Conservation (phyloP, 2,329 filamentous ascomycete species). For the Chalaropsis thielavioides region DNA sequence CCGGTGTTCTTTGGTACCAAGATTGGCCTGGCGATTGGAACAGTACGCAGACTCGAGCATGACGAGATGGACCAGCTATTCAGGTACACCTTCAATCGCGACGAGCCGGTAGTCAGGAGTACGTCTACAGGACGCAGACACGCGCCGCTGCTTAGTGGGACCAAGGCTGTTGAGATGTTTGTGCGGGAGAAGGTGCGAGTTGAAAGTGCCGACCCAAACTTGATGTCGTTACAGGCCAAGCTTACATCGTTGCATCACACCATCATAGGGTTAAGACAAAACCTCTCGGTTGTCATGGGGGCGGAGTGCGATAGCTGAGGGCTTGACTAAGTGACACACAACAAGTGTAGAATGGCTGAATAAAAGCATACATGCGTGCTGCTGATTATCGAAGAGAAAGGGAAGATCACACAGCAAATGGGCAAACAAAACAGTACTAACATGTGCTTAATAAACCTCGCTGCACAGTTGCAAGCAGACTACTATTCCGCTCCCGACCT, state of each 20-base stretch:
- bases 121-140: neutral
- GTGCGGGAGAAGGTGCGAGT: conserved; percentile 83
- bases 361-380: neutral
- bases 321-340: neutral
- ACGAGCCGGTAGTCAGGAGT: conserved; percentile 2
- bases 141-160: conserved; percentile 19
- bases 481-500: neutral
- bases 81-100: conserved; percentile 34
- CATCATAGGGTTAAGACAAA: conserved; percentile 52
- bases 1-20: conserved; percentile 48
- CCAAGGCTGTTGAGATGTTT: conserved; percentile 46
- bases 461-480: no score
- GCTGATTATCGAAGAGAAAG: no score
- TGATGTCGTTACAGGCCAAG: conserved; percentile 74
- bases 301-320: conserved; percentile 29
- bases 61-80: conserved; percentile 73
- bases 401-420: no score
- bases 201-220: conserved; percentile 74
- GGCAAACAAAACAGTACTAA: neutral
- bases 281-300: conserved; percentile 66
- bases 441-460: no score
- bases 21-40: conserved; percentile 55
- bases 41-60: conserved; percentile 49
- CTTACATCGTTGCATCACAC: conserved; percentile 62
- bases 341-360: neutral